These are phyloP conservation scores for Luzula sylvatica DNA, from an alignment of 176 grass and related monocot species.

Conservation along the genomic window DNA sequence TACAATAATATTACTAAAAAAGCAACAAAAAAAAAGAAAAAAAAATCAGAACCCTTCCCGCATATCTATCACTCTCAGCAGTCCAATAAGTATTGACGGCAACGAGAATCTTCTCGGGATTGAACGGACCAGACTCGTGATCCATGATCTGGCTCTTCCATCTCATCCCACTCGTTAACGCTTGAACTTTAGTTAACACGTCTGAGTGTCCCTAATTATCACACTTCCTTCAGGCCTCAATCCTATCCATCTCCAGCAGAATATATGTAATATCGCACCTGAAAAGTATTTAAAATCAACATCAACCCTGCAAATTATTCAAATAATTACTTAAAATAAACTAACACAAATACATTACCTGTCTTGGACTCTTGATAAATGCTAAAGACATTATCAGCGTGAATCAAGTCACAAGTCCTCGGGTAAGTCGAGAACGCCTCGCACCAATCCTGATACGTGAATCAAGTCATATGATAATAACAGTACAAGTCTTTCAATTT, in stretches of 20 bases:
- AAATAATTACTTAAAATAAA: neutral
- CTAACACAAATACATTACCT: conserved; percentile 28
- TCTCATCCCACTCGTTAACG: conserved; percentile 60
- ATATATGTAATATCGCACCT: conserved; percentile 88
- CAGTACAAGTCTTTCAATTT: too few relatives aligned
- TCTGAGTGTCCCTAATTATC: conserved; percentile 73
- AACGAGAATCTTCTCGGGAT: conserved; percentile 74
- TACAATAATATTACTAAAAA: conserved; percentile 12
- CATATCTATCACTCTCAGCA: conserved; percentile 16
- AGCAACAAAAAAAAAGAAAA: too few relatives aligned
- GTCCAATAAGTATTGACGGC: conserved; percentile 92
- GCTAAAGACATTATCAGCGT: conserved; percentile 83
- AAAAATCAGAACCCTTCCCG: neutral
- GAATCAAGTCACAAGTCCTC: conserved; percentile 90
- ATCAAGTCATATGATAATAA: too few relatives aligned
- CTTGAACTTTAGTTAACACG: conserved; percentile 75
- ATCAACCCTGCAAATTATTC: neutral
- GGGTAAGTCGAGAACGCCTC: conserved; percentile 94
- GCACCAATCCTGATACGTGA: conserved; percentile 96
- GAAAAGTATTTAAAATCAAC: neutral
- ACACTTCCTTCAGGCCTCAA: conserved; percentile 82
- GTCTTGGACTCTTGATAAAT: conserved; percentile 93
- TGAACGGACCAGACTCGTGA: conserved; percentile 77
- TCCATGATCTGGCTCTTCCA: conserved; percentile 88
- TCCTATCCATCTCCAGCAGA: conserved; percentile 97